These are phyloP conservation scores for Hibiscus tridactylites DNA, from an alignment of 345 rosid genomes.

Conservation along the genomic window DNA sequence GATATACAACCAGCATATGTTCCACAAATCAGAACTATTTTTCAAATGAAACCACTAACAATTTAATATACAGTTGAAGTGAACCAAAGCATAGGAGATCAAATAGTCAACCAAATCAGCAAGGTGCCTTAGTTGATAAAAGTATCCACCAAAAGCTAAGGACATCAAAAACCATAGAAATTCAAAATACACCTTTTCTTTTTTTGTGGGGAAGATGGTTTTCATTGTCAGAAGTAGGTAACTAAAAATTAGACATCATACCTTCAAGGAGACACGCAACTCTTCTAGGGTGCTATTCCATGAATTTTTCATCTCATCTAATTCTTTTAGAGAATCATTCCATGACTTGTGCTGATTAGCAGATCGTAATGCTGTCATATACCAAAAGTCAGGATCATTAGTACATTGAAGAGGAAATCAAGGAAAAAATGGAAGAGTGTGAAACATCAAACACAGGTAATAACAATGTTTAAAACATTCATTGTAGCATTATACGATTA, in stretches of 20 bases:
- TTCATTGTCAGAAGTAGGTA: background rate
- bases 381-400: constrained; percentile 16
- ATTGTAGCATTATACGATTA: background rate
- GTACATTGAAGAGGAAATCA: background rate
- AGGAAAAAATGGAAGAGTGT: background rate
- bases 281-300: constrained; percentile 33
- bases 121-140: background rate
- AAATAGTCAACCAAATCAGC: background rate
- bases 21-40: background rate
- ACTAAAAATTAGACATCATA: constrained; percentile 18
- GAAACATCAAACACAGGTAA: background rate
- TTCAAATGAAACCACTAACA: background rate
- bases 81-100: background rate
- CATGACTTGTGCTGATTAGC: constrained; percentile 24
- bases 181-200: background rate
- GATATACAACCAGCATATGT: background rate
- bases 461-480: background rate
- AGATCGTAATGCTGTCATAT: constrained; percentile 41
- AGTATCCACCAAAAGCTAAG: background rate
- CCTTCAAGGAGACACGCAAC: constrained; percentile 57
- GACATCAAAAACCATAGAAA: background rate
- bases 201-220: background rate
- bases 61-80: background rate
- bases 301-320: constrained; percentile 26
- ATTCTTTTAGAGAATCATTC: constrained; percentile 34